A percentile compares a stretch with the other conserved stretches of the same genome.
phyloP scores from a whole-genome alignment of 2,329 filamentous ascomycete species.

The Zasmidium citrigriseum region DNA sequence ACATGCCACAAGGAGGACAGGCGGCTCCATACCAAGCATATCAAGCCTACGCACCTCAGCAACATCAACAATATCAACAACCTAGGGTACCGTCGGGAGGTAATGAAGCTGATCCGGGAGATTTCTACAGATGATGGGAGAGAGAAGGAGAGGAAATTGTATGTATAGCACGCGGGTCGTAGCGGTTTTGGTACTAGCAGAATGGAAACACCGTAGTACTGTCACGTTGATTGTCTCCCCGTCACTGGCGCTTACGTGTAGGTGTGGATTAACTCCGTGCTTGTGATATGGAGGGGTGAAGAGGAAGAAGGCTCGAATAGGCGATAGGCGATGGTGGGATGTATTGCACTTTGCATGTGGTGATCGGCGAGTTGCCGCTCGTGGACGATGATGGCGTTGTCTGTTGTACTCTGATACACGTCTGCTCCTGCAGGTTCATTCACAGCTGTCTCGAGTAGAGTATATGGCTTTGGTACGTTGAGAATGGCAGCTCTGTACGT shows the following conservation, averaged over 20 bases:
- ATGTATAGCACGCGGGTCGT: too few relatives aligned
- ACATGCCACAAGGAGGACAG: conserved; percentile 11
- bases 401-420: not conserved
- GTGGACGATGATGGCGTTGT: not conserved
- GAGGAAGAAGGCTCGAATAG: not conserved
- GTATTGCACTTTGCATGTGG: not conserved
- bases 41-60: conserved; percentile 14
- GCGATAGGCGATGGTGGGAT: not conserved
- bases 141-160: not conserved
- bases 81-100: conserved; percentile 20
- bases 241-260: not conserved
- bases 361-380: not conserved
- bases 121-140: conserved; percentile 35
- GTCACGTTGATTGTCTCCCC: not conserved
- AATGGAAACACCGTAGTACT: not conserved
- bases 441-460: too few relatives aligned
- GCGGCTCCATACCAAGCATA: conserved; percentile 34
- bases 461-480: too few relatives aligned
- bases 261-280: too few relatives aligned
- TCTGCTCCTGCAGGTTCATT: too few relatives aligned
- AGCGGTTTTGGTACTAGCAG: too few relatives aligned
- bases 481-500: too few relatives aligned
- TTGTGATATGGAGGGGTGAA: too few relatives aligned
- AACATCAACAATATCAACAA: conserved; percentile 24
- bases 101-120: conserved; percentile 35